These are phyloP conservation scores for Mollisia scopiformis DNA, from an alignment of 2,329 filamentous ascomycete genomes.

Conservation along the genomic window DNA sequence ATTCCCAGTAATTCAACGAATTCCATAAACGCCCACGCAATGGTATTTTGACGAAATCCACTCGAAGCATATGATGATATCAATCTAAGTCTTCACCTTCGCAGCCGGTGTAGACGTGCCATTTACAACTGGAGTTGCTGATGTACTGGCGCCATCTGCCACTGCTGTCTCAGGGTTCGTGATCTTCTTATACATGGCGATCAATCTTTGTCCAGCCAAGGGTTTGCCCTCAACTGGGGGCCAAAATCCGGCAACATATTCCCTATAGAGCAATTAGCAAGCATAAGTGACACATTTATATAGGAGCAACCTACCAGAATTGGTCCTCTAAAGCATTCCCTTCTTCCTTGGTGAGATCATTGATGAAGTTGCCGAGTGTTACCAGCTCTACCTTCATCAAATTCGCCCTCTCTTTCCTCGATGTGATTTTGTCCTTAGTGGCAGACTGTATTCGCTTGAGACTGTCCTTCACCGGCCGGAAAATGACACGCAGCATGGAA, in stretches of 20 bases:
- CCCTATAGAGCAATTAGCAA: slow-evolving; percentile 29
- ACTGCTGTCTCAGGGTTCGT: slow-evolving; percentile 14
- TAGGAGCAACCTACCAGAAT: slow-evolving; percentile 35
- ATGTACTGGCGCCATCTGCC: slow-evolving; percentile 13
- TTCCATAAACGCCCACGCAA: slow-evolving; percentile 19
- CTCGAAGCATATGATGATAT: background rate
- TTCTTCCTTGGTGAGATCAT: slow-evolving; percentile 39
- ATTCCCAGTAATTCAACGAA: slow-evolving; percentile 3
- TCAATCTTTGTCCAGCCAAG: slow-evolving; percentile 29
- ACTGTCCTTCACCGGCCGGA: slow-evolving; percentile 63
- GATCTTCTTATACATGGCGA: slow-evolving; percentile 36
- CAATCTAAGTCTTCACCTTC: slow-evolving; percentile 2
- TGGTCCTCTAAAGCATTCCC: slow-evolving; percentile 29
- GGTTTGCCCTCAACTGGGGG: slow-evolving; percentile 31
- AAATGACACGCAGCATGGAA: slow-evolving; percentile 44
- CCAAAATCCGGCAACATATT: slow-evolving; percentile 38
- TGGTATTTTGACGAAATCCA: slow-evolving; percentile 7
- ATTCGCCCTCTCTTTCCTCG: slow-evolving; percentile 62
- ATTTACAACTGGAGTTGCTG: slow-evolving; percentile 14
- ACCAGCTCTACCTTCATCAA: slow-evolving; percentile 64
- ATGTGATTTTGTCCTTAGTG: slow-evolving; percentile 64
- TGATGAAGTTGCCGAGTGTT: slow-evolving; percentile 65
- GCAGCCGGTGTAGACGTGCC: slow-evolving; percentile 13
- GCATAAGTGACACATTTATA: background rate
- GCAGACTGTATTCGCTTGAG: slow-evolving; percentile 62